Percentiles rank a stretch among this genome's conserved stretches.
These are phyloP conservation scores for Diphasiastrum complanatum DNA, from an alignment of 83 land plant genomes.

Conservation along the genomic window DNA sequence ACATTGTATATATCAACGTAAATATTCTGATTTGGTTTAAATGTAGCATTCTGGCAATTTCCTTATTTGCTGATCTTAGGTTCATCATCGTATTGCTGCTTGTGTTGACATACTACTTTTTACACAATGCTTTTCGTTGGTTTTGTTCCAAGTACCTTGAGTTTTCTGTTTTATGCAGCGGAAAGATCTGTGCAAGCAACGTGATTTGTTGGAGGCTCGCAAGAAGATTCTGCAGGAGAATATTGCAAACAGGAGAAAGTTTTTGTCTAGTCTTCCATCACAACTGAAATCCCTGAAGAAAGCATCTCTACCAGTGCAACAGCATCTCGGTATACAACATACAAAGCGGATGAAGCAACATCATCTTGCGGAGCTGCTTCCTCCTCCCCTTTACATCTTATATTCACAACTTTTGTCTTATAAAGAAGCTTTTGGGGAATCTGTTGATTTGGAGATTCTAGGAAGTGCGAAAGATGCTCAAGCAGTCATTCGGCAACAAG, in stretches of 20 bases:
- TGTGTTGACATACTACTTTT: background rate
- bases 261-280: constrained; percentile 84
- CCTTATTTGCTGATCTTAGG: too few species aligned
- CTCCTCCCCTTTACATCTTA: constrained; percentile 81
- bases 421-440: constrained; percentile 86
- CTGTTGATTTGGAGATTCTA: constrained; percentile 75
- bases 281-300: constrained; percentile 89
- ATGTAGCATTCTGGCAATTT: too few species aligned
- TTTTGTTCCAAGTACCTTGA: background rate
- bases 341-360: constrained; percentile 89
- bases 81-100: background rate
- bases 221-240: constrained; percentile 67
- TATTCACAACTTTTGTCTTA: constrained; percentile 77
- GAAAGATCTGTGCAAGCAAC: constrained; percentile 83
- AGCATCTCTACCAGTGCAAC: constrained; percentile 93
- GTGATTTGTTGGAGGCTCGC: constrained; percentile 62
- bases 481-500: constrained; percentile 57
- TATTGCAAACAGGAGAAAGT: constrained; percentile 70
- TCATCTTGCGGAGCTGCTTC: constrained; percentile 78
- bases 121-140: background rate
- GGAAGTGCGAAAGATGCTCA: constrained; percentile 97
- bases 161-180: constrained; percentile 41
- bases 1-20: too few species aligned
- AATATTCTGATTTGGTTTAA: too few species aligned
- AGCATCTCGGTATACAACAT: constrained; percentile 72